phyloP scores from a whole-genome alignment of 1,139 yeast genomes.

The Nadsonia commutata region DNA sequence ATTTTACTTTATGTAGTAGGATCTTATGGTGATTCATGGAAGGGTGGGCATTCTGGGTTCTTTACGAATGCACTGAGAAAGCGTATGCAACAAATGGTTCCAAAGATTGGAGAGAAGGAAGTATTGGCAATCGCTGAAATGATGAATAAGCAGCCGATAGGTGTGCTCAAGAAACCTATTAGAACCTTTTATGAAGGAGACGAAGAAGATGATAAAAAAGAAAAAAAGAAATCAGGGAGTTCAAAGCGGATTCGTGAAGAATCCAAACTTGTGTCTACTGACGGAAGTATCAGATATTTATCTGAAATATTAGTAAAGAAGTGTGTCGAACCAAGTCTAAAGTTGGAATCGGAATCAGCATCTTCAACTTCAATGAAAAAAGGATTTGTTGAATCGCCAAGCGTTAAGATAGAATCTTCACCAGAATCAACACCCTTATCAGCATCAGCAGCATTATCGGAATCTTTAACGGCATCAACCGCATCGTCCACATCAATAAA shows the following conservation, averaged over 20 bases:
- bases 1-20: slow-evolving; percentile 23
- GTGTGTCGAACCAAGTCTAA: not conserved
- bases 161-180: not conserved
- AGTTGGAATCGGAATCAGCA: slow-evolving; percentile 1
- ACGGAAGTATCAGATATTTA: not conserved
- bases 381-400: too few species aligned
- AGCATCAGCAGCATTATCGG: too few species aligned
- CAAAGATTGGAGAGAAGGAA: slow-evolving; percentile 1
- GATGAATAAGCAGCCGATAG: not conserved
- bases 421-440: too few species aligned
- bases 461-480: too few species aligned
- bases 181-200: not conserved
- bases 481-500: too few species aligned
- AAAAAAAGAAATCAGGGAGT: not conserved
- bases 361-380: slow-evolving; percentile 4
- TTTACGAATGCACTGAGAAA: not conserved
- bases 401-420: too few species aligned
- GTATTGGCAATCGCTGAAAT: not conserved
- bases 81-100: not conserved
- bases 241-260: slow-evolving; percentile 1
- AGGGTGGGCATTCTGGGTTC: not conserved
- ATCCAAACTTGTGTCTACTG: not conserved
- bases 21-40: not conserved
- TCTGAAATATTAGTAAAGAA: slow-evolving; percentile 1
- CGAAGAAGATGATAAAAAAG: slow-evolving; percentile 1